A percentile compares a stretch with the other conserved stretches of the same genome.
Evolutionary conservation across 345 rosid species (phyloP).

Genomic region (Salix suchowensis): DNA sequence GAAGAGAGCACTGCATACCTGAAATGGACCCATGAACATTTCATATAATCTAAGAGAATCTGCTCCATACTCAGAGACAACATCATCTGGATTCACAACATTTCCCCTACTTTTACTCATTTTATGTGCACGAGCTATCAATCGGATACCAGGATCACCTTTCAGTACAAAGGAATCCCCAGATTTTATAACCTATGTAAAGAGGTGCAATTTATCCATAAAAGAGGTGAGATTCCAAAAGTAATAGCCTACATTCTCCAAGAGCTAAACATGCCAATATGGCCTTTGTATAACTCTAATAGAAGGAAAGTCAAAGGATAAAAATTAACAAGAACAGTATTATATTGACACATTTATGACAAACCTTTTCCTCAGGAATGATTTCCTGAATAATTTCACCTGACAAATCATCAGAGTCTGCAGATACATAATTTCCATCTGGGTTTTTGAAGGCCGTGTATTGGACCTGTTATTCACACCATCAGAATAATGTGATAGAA

Average conservation of each 20-base stretch:
- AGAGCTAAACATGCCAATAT: not conserved
- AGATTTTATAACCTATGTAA: conserved; percentile 56
- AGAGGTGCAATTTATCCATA: conserved; percentile 4
- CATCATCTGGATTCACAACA: conserved; percentile 90
- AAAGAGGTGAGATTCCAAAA: not conserved
- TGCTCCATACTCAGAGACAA: conserved; percentile 81
- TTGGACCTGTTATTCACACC: conserved; percentile 62
- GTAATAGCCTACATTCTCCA: not conserved
- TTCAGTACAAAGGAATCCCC: conserved; percentile 75
- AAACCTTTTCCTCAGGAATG: conserved; percentile 65
- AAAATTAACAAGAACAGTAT: not conserved
- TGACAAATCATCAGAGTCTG: conserved; percentile 39
- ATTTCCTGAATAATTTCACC: conserved; percentile 56
- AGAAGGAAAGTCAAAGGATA: not conserved
- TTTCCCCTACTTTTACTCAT: conserved; percentile 99
- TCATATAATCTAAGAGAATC: conserved; percentile 93
- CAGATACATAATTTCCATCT: conserved; percentile 68
- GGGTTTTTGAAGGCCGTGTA: conserved; percentile 65
- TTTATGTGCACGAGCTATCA: conserved; percentile 74
- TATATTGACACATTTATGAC: conserved; percentile 18
- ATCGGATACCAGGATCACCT: conserved; percentile 51
- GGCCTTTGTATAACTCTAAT: not conserved
- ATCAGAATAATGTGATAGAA: conserved; percentile 16
- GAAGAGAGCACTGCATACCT: conserved; percentile 39
- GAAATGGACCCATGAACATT: conserved; percentile 99